Base-by-base conservation (phyloP, 1,284 basidiomycete genomes). In the Fistulinella cinereoalba region DNA sequence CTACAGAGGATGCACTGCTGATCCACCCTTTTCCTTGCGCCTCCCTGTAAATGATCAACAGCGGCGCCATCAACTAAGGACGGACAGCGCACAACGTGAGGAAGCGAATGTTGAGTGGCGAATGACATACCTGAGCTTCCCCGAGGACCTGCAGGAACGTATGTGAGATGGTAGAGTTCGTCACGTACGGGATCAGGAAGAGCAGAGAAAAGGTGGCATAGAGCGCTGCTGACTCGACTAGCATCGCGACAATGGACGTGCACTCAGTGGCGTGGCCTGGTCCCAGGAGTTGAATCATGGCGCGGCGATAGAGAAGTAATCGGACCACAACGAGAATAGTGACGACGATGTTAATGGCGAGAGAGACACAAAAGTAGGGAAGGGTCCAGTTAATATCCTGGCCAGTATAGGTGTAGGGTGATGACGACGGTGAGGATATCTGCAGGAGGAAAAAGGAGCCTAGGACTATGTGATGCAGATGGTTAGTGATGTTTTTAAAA, bases 11-110 rank as follows among this genome's bases (percentile, higher is more conserved):
- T 0, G 49, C 34, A 6, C 49, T 48, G 21, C 60, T 62, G 5
- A 62, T 55, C 60, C 60, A 66, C 1, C 62, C 61, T 25, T 61
- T 64, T 2, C 61, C 62, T n/a, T 49, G 46, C 1, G 60, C 53
- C 37, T 64, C 61, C 46, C 61, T 49, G 41, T 62, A 64, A 18
- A 62, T 41, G n/a, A 62, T 62, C 37, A 62, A 38, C 1, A 62
- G 50, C 1, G 60, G 64, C 3, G 60, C 62, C 15, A 62, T 52
- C 37, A 64, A 43, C 61, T 66, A 29, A 43, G 16, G 7, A 9
- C 10, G 31, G 31, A 28, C 27, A 28, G 9, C 31, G 16, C 33
- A 18, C 25, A 27, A 27, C 9, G 5, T 34, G 33, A 34, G 33
- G 8, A 18, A 19, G 33, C 33, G 29, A 32, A n/a, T 13, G 8